Evolutionary conservation across 108 stramenopile genomes (phyloP).

Genomic region (Nannochloropsis salina): DNA sequence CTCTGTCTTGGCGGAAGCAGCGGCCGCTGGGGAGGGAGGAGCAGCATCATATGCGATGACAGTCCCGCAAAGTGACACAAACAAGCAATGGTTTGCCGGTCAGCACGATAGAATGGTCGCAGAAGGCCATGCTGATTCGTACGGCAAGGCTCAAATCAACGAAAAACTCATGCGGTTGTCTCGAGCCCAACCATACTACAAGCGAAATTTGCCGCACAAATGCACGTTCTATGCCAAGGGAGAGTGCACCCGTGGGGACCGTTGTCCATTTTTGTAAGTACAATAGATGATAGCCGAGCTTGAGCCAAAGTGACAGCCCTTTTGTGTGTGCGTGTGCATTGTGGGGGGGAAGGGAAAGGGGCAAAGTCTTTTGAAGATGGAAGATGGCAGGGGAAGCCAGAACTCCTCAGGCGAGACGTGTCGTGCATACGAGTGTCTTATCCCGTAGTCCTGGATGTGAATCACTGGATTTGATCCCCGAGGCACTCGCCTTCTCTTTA

Average conservation of each 20-base stretch:
- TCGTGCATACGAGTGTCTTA: no score
- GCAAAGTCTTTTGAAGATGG: no score
- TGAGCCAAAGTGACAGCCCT: no score
- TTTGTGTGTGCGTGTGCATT: no score
- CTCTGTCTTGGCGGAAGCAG: conserved; percentile 60
- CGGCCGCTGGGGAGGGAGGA: conserved; percentile 53
- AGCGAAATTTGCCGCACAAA: conserved; percentile 87
- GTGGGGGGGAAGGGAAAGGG: no score
- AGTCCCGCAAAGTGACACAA: conserved; percentile 78
- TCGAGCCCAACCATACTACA: conserved; percentile 82
- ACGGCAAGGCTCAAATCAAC: conserved; percentile 24
- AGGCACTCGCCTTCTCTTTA: no score
- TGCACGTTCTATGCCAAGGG: conserved; percentile 91
- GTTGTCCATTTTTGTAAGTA: conserved; percentile 74
- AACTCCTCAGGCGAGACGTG: no score
- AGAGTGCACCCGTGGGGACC: conserved; percentile 84
- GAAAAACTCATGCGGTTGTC: conserved; percentile 74
- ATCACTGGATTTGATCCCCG: no score
- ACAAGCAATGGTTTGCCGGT: conserved; percentile 60
- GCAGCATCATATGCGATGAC: conserved; percentile 56
- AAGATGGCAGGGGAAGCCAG: no score
- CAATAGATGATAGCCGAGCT: not conserved
- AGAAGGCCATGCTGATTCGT: not conserved
- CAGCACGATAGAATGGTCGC: conserved; percentile 7
- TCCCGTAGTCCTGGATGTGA: no score